Evolutionary conservation across 345 rosid species (phyloP).

Genomic region (Angophora floribunda): DNA sequence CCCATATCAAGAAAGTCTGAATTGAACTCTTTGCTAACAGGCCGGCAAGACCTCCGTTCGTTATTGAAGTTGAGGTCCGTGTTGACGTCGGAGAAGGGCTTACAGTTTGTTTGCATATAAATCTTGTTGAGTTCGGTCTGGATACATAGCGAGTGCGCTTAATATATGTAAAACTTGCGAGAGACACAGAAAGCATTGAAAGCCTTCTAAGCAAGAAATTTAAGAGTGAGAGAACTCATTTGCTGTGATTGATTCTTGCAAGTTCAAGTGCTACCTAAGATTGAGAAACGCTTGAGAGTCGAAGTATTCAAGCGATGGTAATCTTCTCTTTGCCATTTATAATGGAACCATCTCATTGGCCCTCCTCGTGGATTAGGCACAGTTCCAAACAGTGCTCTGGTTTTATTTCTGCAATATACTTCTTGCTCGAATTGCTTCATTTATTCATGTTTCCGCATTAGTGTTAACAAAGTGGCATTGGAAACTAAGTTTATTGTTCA

Average conservation of each 20-base stretch:
- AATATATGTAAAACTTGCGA: neutral
- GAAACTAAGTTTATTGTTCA: neutral
- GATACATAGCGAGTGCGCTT: neutral
- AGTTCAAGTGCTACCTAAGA: neutral
- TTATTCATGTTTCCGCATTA: neutral
- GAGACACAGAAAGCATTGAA: neutral
- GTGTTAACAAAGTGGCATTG: neutral
- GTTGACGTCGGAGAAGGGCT: neutral
- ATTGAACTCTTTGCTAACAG: neutral
- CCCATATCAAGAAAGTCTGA: neutral
- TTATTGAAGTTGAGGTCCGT: neutral
- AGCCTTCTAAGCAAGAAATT: neutral
- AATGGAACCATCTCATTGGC: neutral
- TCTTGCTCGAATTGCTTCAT: neutral
- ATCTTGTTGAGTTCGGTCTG: neutral
- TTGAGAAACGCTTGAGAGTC: neutral
- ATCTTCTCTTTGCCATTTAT: neutral
- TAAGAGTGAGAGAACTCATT: neutral
- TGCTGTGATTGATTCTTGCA: neutral
- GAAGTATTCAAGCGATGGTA: neutral
- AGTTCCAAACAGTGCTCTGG: fast-evolving
- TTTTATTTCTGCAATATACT: neutral
- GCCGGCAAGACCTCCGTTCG: neutral
- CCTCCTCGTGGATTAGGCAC: neutral
- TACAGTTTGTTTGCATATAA: neutral